Conservation (phyloP, 768 basidiomycete species). For the Auriscalpium microsporum region DNA sequence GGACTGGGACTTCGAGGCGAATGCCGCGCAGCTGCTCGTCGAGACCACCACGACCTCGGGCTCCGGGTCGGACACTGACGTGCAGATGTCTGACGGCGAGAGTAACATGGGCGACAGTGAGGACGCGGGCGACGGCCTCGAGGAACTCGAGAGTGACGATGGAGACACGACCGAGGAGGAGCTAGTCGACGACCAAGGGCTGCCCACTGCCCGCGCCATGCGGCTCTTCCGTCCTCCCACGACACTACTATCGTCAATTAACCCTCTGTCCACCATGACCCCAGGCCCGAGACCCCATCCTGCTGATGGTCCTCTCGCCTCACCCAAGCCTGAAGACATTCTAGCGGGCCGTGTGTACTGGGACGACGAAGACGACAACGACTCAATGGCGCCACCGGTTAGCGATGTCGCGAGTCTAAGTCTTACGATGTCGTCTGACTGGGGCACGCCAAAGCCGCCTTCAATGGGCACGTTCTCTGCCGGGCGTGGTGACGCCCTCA, state of each 20-base stretch:
- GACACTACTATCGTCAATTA: constrained; percentile 45
- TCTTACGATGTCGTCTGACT: constrained; percentile 11
- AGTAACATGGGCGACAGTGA: constrained; percentile 32
- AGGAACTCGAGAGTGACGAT: constrained; percentile 29
- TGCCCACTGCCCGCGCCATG: constrained; percentile 73
- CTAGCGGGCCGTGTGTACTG: constrained; percentile 46
- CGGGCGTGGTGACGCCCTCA: constrained; percentile 1
- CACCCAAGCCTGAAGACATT: constrained; percentile 59
- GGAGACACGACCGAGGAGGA: constrained; percentile 83
- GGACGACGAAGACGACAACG: constrained; percentile 15
- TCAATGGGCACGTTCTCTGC: constrained; percentile 13
- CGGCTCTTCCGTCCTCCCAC: constrained; percentile 60
- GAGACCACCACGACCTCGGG: constrained; percentile 41
- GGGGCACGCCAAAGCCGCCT: constrained; percentile 9
- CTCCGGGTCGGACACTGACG: constrained; percentile 40
- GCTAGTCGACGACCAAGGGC: constrained; percentile 64
- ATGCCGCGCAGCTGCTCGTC: constrained; percentile 38
- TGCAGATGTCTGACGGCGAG: constrained; percentile 37
- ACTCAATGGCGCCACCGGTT: constrained; percentile 7
- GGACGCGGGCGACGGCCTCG: constrained; percentile 31
- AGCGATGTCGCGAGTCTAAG: constrained; percentile 12
- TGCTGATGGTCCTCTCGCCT: constrained; percentile 23
- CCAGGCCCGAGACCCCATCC: constrained; percentile 35
- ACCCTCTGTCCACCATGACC: constrained; percentile 70
- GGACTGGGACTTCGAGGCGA: constrained; percentile 66